These are phyloP conservation scores for Begonia loranthoides DNA, from an alignment of 306 rosid genomes.

Conservation along the genomic window DNA sequence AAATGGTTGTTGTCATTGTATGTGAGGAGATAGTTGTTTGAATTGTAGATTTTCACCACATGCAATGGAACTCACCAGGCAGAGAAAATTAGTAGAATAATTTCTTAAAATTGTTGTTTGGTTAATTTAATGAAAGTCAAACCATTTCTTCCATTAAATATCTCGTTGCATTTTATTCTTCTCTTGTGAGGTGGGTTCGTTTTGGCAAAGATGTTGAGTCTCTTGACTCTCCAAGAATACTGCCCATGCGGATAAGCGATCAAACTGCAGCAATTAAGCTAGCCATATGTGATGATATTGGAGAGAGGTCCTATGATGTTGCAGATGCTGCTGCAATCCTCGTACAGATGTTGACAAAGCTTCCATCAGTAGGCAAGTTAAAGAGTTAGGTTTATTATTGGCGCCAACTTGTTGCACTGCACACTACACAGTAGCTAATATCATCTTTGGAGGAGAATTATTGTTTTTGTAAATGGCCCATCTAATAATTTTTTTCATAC, in stretches of 20 bases:
- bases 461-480: background rate
- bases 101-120: no score
- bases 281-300: slow-evolving; percentile 94
- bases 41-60: no score
- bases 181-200: slow-evolving; percentile 68
- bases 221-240: slow-evolving; percentile 89
- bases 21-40: no score
- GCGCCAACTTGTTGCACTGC: background rate
- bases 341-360: slow-evolving; percentile 73
- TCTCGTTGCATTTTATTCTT: slow-evolving; percentile 11
- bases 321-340: slow-evolving; percentile 81
- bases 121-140: no score
- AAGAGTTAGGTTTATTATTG: background rate
- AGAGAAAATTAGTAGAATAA: no score
- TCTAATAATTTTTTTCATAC: background rate
- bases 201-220: slow-evolving; percentile 86
- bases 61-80: no score
- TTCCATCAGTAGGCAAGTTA: slow-evolving; percentile 58
- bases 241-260: slow-evolving; percentile 91
- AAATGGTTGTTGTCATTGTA: no score
- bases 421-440: background rate
- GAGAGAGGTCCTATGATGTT: slow-evolving; percentile 74
- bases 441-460: background rate
- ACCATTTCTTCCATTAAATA: no score
- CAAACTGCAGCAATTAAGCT: slow-evolving; percentile 96